Conservation (phyloP, 2,329 filamentous ascomycete species). For the Cytospora chrysosperma region DNA sequence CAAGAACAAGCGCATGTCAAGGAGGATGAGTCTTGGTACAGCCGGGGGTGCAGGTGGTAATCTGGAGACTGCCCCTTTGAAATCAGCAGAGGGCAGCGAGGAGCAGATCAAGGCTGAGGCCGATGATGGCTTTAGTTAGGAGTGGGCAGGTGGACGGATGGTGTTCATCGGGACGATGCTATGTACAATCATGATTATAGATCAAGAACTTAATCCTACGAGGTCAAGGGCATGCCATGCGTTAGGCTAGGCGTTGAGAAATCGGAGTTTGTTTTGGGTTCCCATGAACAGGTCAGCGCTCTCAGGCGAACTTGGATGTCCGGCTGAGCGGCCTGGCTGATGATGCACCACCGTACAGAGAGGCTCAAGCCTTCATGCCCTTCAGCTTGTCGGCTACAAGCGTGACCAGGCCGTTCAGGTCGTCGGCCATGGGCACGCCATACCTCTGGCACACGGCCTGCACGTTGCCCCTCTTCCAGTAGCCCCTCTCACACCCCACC, state of each 20-base stretch:
- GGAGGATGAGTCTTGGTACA: constrained; percentile 56
- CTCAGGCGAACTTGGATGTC: neutral
- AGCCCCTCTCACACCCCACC: constrained; percentile 52
- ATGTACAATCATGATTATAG: constrained; percentile 22
- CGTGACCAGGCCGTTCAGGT: constrained; percentile 38
- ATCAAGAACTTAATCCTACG: constrained; percentile 12
- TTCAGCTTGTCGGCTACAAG: constrained; percentile 1
- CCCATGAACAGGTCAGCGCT: neutral
- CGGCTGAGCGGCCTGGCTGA: neutral
- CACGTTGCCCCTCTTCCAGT: constrained; percentile 61
- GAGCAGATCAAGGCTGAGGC: constrained; percentile 6
- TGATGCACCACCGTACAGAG: neutral
- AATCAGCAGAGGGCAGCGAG: constrained; percentile 19
- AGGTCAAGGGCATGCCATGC: constrained; percentile 6
- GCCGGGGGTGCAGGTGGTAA: constrained; percentile 29
- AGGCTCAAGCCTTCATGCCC: constrained; percentile 5
- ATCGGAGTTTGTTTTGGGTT: neutral
- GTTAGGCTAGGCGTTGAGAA: constrained; percentile 1
- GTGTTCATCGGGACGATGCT: neutral
- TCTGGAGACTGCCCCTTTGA: constrained; percentile 36
- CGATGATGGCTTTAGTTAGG: constrained; percentile 33
- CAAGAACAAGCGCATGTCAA: constrained; percentile 44
- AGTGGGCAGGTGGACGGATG: neutral
- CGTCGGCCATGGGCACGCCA: constrained; percentile 44
- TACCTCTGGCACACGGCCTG: constrained; percentile 53